Evolutionary conservation across 1,284 basidiomycete genomes (phyloP).

Genomic region (Ceratobasidium sp.): DNA sequence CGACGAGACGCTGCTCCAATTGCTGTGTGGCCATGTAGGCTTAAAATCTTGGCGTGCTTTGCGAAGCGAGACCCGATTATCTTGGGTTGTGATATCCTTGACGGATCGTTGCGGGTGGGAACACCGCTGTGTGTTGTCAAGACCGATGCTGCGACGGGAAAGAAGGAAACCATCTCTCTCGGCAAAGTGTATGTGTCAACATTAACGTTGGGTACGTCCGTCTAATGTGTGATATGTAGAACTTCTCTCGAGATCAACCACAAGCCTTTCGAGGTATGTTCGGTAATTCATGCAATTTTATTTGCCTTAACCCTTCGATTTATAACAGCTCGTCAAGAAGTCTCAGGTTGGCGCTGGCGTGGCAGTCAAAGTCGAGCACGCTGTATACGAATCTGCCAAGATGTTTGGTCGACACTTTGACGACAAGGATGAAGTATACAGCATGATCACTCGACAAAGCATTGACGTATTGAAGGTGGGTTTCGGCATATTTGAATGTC

Average conservation of each 20-base stretch:
- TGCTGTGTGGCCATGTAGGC: constrained; percentile 96
- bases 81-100: constrained; percentile 95
- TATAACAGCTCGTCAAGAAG: constrained; percentile 85
- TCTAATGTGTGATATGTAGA: constrained; percentile 60
- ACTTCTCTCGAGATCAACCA: constrained; percentile 97
- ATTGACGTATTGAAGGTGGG: constrained; percentile 94
- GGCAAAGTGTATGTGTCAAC: constrained; percentile 86
- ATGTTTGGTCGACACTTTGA: constrained; percentile 96
- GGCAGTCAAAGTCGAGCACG: constrained; percentile 98
- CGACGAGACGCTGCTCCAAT: constrained; percentile 91
- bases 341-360: constrained; percentile 95
- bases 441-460: constrained; percentile 90
- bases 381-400: constrained; percentile 94
- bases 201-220: not conserved
- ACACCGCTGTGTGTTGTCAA: constrained; percentile 97
- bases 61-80: constrained; percentile 99
- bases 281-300: not conserved
- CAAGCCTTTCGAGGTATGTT: constrained; percentile 77
- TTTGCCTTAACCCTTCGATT: constrained; percentile 16
- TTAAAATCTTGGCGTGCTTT: constrained; percentile 94
- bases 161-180: constrained; percentile 91
- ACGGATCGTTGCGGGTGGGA: constrained; percentile 92
- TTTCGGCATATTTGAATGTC: constrained; percentile 40
- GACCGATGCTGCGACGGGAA: constrained; percentile 84
- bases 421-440: constrained; percentile 94